Base-by-base conservation (phyloP, 768 basidiomycete species). In the Xerocomellus dryophilus region DNA sequence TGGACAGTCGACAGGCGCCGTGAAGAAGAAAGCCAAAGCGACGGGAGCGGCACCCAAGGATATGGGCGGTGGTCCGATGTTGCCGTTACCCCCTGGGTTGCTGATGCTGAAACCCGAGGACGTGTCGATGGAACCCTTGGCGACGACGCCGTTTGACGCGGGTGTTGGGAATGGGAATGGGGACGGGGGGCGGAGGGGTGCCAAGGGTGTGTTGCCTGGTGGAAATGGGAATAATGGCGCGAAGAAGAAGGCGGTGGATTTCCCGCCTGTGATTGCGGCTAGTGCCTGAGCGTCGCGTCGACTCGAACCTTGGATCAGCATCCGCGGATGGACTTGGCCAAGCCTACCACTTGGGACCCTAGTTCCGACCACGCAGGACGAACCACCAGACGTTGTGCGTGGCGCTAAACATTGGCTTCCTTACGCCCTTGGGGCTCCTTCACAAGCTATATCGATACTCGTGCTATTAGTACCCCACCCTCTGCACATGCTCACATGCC, bases 21-120 rank as follows among this genome's bases (percentile, higher is more conserved):
- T 80, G 67, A 92, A 90, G 80, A 91, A 89, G 78, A 83, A 81
- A 65, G 62, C 53, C 54, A 63, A 61, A 54, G 70, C 43, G 55
- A 57, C 50, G 32, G 64, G 52, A 58, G 62, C 50, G 25, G 61
- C 61, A 9, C 53, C 60, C 23, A 66, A 66, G 63, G 68, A 56
- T 51, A 53, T 45, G 53, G 17, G 63, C 25, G 51, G 51, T 32
- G 66, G 62, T 12, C 20, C 55, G 32, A 34, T 47, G n/a, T 23
- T 56, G n/a, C 58, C 68, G 29, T 50, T 65, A 43, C 64, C 60
- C 0, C n/a, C 53, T 12, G 56, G 59, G 8, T 21, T 68, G 36
- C 43, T 67, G 23, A 46, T 50, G 23, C 44, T 65, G 23, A 61
- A 63, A 51, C 59, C 58, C 3, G 60, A 59, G 10, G 61, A 67